Evolutionary conservation across 768 basidiomycete species (phyloP), one percentile per base, ranked within the genome.

Genomic region (Rhodotorula diobovata): DNA sequence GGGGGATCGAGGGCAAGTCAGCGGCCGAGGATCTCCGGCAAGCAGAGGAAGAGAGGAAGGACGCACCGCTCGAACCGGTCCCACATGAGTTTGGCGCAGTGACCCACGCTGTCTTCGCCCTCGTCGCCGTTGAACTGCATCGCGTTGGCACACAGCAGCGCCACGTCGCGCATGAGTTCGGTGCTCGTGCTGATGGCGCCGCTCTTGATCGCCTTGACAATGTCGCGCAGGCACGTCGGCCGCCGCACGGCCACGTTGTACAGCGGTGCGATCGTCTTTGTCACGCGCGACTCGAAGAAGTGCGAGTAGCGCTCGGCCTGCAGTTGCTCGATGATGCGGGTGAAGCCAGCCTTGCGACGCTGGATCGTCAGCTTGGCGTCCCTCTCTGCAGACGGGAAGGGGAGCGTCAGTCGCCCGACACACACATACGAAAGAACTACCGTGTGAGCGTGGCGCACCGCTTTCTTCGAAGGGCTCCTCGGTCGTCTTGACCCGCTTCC

Each of bases 61-160:
- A 66, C 73, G 53, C 50, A 71, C 73, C 64, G 45, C 53, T 75
- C 74, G 41, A 75, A 75, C 35, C 50, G 50, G 16, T 55, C 65
- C 70, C 67, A 71, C 28, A 71, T 12, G 34, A 57, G 39, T 39
- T 41, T 58, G 16, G 74, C 74, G 15, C 61, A 59, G 43, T 57
- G 25, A 6, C 70, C 74, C 4, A 75, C 64, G 1, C 59, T 55
- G n/a, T 43, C 64, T 16, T 69, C 58, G 15, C 61, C 63, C 43
- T 71, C 70, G 50, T 56, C 61, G 16, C 74, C 74, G 35, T 75
- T 75, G 61, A 72, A 75, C 67, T 75, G 74, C 7, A 69, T 58
- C 21, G 74, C 74, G 21, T 75, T 75, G 21, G 70, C 70, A 23
- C 63, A 69, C 51, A 75, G 9, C 18, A 72, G 46, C 28, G 67